Percentiles rank a stretch among this genome's conserved stretches.
Evolutionary conservation across 495 filamentous ascomycete species (phyloP).

Genomic region (Thermochaetoides thermophila): DNA sequence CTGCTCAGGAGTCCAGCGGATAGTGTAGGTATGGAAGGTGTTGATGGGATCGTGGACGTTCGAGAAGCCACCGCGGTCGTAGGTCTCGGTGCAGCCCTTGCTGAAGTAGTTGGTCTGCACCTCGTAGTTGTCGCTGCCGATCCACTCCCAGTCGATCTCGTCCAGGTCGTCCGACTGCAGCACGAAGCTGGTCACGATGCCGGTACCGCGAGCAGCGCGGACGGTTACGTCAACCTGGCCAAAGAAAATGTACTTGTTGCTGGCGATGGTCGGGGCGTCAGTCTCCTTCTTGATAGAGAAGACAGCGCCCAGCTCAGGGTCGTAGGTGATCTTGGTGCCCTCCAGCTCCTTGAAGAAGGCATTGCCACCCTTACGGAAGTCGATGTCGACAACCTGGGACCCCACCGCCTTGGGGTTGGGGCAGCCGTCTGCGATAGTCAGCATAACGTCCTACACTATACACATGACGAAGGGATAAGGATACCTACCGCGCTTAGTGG

Average conservation of each 20-base stretch:
- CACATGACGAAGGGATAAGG: conserved; percentile 3
- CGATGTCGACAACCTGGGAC: conserved; percentile 43
- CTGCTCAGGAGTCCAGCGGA: conserved; percentile 65
- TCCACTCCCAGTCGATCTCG: conserved; percentile 90
- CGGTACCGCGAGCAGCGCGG: conserved; percentile 49
- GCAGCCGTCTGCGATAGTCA: conserved; percentile 31
- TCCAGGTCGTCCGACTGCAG: conserved; percentile 85
- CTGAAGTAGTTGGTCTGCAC: conserved; percentile 93
- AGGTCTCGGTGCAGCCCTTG: conserved; percentile 66
- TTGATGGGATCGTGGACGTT: conserved; percentile 43
- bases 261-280: conserved; percentile 62
- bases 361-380: conserved; percentile 58
- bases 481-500: conserved; percentile 49
- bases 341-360: conserved; percentile 50
- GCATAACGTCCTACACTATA: not conserved
- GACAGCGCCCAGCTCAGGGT: conserved; percentile 50
- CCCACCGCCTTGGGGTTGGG: conserved; percentile 62
- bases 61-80: conserved; percentile 60
- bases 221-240: conserved; percentile 54
- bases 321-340: conserved; percentile 45
- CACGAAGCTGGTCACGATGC: conserved; percentile 72
- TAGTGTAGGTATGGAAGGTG: conserved; percentile 69
- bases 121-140: conserved; percentile 44
- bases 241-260: conserved; percentile 64
- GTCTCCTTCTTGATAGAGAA: conserved; percentile 63